Evolutionary conservation across 164 flowering plant genomes (phyloP), one percentile per base, ranked within the genome.

Genomic region (Magnolia kwangsiensis): DNA sequence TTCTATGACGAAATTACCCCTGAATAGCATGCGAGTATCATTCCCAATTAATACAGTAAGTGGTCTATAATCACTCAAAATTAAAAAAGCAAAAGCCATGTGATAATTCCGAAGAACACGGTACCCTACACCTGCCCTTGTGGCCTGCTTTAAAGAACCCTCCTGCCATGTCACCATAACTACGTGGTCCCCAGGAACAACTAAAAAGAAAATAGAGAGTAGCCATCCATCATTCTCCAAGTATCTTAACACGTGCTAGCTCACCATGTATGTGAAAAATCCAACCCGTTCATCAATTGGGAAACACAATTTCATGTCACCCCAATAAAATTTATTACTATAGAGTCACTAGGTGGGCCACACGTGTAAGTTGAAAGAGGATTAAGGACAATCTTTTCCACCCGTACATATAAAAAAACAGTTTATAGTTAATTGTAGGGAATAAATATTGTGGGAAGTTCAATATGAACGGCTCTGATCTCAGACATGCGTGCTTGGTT

Each of bases 111-210:
- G 21, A 64, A 64, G 21, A 64, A n/a, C 67, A 4, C 71, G 71
- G 71, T 37, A 31, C 10, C 21, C 71, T 66, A 66, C 71, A 68
- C 50, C 71, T 4, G 27, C n/a, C 71, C 71, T 20, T 29, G 71
- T 11, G 19, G 71, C 10, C 21, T 14, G 50, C 71, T 68, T 68
- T 68, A 29, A 68, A 68, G 51, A 68, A 37, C 50, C 50, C 49
- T 68, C 45, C 49, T 68, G 71, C 71, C 71, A 68, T 29, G 50
- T 68, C 71, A 68, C 71, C 50, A 68, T 14, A 68, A 68, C 19
- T 68, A 18, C 71, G 23, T 68, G 71, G 71, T 68, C 71, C 71
- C 71, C 71, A 10, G 18, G n/a, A 27, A 31, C 19, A 64, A 5
- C 23, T 18, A 20, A 64, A 11, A 11, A 64, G 8, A 11, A n/a